A percentile compares a stretch with the other conserved stretches of the same genome.
Conservation (phyloP, 2,329 filamentous ascomycete species). For the Rhinocladiella similis region DNA sequence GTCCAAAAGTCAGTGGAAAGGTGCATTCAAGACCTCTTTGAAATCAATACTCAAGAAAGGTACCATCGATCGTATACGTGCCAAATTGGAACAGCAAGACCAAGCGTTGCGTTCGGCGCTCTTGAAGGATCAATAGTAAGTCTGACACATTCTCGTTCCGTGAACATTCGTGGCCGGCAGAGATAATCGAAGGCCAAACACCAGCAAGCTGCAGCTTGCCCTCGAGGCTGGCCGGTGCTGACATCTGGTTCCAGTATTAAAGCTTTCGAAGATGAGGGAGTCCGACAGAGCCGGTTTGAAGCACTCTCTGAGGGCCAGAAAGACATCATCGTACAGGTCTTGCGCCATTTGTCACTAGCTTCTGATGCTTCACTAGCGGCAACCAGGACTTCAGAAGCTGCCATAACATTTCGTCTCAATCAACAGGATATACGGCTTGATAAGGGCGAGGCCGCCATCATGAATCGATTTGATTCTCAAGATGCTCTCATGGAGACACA, state of each 20-base stretch:
- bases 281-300: not conserved
- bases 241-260: not conserved
- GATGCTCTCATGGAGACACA: not conserved
- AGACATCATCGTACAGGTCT: not conserved
- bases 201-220: too few species aligned
- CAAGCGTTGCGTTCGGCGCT: constrained; percentile 1
- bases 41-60: constrained; percentile 5
- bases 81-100: constrained; percentile 9
- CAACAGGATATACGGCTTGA: not conserved
- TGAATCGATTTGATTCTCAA: too few species aligned
- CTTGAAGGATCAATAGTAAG: constrained; percentile 14
- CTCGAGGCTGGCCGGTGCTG: too few species aligned
- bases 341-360: not conserved
- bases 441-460: not conserved
- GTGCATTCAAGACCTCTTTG: constrained; percentile 6
- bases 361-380: not conserved
- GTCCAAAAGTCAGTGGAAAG: constrained; percentile 3
- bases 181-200: too few species aligned
- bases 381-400: constrained; percentile 1
- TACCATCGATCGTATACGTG: constrained; percentile 3
- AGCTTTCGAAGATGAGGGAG: not conserved
- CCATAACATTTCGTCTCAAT: not conserved
- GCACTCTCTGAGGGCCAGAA: constrained; percentile 2
- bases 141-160: not conserved
- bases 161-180: too few species aligned